phyloP scores from a whole-genome alignment of 148 eudicot species.

The Oxyria digyna region DNA sequence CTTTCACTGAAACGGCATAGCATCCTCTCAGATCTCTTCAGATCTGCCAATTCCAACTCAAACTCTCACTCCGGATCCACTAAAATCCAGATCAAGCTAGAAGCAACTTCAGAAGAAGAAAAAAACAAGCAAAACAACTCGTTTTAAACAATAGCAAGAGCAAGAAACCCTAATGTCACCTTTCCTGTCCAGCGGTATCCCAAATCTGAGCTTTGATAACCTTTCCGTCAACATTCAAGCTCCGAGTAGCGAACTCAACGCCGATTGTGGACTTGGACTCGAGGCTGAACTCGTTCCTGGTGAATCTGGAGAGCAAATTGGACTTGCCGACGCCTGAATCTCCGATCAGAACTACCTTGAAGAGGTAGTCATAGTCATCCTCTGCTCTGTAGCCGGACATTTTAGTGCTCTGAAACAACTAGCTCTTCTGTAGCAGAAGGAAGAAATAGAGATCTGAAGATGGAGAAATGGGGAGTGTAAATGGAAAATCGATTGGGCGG shows the following conservation, averaged over 20 bases:
- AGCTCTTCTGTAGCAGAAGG: not conserved
- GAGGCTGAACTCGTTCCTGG: conserved; percentile 28
- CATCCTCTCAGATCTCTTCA: not conserved
- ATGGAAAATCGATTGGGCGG: conserved; percentile 1
- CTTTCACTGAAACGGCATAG: not conserved
- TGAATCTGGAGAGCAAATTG: conserved; percentile 28
- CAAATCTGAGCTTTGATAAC: conserved; percentile 38
- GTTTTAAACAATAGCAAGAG: not conserved
- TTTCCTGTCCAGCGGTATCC: conserved; percentile 41
- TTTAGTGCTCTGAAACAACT: not conserved
- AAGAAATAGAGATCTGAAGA: conserved; percentile 1
- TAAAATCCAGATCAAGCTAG: not conserved
- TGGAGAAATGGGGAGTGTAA: not conserved
- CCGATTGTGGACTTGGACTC: conserved; percentile 35
- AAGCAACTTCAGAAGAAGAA: not conserved
- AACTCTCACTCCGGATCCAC: not conserved
- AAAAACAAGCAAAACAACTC: not conserved
- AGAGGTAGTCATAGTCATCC: conserved; percentile 29
- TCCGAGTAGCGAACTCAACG: conserved; percentile 32
- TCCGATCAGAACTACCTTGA: conserved; percentile 31
- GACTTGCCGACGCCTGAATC: conserved; percentile 36
- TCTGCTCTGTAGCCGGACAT: conserved; percentile 32
- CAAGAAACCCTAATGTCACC: conserved; percentile 12
- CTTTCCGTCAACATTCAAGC: conserved; percentile 29
- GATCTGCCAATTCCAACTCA: not conserved